These are phyloP conservation scores for Penicillium sp. DNA, from an alignment of 2,329 filamentous ascomycete genomes.

Conservation along the genomic window DNA sequence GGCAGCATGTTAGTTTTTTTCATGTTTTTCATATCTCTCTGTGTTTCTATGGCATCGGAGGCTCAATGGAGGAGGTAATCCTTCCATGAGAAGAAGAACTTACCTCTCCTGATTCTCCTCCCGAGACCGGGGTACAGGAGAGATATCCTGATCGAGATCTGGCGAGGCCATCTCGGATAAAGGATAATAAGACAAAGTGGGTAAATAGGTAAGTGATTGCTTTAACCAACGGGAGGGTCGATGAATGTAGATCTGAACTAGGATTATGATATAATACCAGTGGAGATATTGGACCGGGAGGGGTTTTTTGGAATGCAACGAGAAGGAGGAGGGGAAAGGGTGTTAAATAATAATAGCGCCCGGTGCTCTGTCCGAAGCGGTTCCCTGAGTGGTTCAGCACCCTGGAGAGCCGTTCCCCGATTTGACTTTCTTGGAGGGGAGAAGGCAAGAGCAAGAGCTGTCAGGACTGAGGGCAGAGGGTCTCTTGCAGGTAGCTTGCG, in stretches of 20 bases:
- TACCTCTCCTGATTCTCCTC: slow-evolving; percentile 56
- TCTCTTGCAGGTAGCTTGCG: slow-evolving; percentile 16
- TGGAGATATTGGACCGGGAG: background rate
- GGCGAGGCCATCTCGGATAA: slow-evolving; percentile 32
- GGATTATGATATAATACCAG: background rate
- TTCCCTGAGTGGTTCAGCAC: background rate
- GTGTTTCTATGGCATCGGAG: background rate
- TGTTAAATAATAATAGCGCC: slow-evolving; percentile 19
- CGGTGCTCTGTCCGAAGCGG: background rate
- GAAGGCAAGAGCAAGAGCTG: slow-evolving; percentile 24
- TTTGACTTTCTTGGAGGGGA: slow-evolving; percentile 15
- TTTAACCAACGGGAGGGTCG: background rate
- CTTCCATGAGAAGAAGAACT: slow-evolving; percentile 16
- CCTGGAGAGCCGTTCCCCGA: slow-evolving; percentile 10
- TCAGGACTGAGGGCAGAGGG: slow-evolving; percentile 19
- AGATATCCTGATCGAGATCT: slow-evolving; percentile 40
- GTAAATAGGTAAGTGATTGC: slow-evolving; percentile 7
- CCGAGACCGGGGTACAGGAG: slow-evolving; percentile 45
- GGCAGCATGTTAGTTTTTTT: slow-evolving; percentile 15
- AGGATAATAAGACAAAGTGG: background rate
- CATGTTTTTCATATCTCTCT: background rate
- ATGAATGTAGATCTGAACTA: background rate
- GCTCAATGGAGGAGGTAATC: slow-evolving; percentile 6
- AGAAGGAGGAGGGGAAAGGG: slow-evolving; percentile 13
- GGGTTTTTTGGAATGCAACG: background rate